A percentile compares a stretch with the other conserved stretches of the same genome.
Evolutionary conservation across 345 rosid species (phyloP).

Genomic region (Hibiscus mutabilis): DNA sequence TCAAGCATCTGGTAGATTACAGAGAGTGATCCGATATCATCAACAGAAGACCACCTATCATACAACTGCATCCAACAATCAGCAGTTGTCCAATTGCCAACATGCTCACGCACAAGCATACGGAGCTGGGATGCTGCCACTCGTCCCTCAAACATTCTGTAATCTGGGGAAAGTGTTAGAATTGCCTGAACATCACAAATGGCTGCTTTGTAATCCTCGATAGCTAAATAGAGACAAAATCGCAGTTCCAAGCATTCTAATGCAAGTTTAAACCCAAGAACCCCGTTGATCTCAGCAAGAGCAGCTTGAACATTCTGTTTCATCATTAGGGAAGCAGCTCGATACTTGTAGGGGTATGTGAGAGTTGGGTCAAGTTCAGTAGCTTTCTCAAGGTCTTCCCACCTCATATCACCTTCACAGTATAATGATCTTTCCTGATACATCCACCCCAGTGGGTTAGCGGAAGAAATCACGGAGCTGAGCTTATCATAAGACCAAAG

Average conservation of each 20-base stretch:
- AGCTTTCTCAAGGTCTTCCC: conserved; percentile 84
- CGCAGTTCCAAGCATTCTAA: conserved; percentile 94
- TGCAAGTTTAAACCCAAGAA: conserved; percentile 91
- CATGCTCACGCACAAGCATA: conserved; percentile 87
- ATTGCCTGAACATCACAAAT: conserved; percentile 90
- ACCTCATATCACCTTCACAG: conserved; percentile 69
- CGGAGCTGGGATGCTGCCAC: conserved; percentile 82
- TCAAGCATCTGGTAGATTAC: conserved; percentile 99
- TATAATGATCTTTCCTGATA: conserved; percentile 89
- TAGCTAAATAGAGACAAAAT: conserved; percentile 84
- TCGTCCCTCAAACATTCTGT: conserved; percentile 90
- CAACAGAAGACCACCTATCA: conserved; percentile 94
- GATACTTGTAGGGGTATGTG: conserved; percentile 90
- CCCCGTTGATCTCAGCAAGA: conserved; percentile 71
- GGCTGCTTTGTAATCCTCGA: conserved; percentile 80
- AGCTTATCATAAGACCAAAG: conserved; percentile 72
- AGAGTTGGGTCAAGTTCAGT: conserved; percentile 86
- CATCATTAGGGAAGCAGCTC: conserved; percentile 79
- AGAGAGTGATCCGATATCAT: conserved; percentile 94
- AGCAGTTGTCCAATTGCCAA: conserved; percentile 86
- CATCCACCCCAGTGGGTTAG: conserved; percentile 82
- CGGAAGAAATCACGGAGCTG: conserved; percentile 65
- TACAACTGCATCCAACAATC: conserved; percentile 99
- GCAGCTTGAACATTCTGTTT: conserved; percentile 73
- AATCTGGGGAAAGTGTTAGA: conserved; percentile 80